Evolutionary conservation across 805 yeast genomes (phyloP).

Genomic region (Spencermartinsiella europaea): DNA sequence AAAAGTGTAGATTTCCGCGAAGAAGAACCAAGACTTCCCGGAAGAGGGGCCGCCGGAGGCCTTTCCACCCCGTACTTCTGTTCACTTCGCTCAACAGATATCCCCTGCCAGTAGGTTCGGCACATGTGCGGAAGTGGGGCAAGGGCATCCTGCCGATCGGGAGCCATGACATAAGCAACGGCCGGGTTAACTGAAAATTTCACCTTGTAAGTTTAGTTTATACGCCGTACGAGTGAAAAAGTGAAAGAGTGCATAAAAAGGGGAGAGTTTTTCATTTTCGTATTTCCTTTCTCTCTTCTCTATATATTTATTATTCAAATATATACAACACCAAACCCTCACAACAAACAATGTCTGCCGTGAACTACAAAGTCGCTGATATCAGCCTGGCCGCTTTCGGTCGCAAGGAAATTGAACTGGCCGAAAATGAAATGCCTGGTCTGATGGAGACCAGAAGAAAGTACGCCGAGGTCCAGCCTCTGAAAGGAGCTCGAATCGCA

Average conservation of each 20-base stretch:
- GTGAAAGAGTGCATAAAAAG: background rate
- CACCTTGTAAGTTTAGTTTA: too few species aligned
- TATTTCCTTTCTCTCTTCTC: constrained; percentile 1
- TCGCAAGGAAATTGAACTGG: constrained; percentile 97
- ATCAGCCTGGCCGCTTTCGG: constrained; percentile 99
- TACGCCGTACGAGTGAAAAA: background rate
- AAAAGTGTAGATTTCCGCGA: too few species aligned
- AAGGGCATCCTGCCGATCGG: too few species aligned
- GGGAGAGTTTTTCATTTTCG: constrained; percentile 1
- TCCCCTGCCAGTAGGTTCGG: too few species aligned
- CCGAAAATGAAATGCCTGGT: constrained; percentile 99
- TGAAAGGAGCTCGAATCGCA: constrained; percentile 97
- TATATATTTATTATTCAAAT: background rate
- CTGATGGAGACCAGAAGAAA: constrained; percentile 93
- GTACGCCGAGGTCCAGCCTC: constrained; percentile 89
- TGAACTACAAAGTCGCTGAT: constrained; percentile 93
- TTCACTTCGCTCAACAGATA: too few species aligned
- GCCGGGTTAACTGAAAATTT: too few species aligned
- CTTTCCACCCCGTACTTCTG: too few species aligned
- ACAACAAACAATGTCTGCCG: constrained; percentile 23
- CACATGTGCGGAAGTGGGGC: too few species aligned
- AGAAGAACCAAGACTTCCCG: too few species aligned
- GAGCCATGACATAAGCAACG: too few species aligned
- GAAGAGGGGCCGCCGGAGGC: too few species aligned
- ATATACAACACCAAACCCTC: background rate